phyloP scores from a whole-genome alignment of 768 basidiomycete species.

The Suillus weaverae region DNA sequence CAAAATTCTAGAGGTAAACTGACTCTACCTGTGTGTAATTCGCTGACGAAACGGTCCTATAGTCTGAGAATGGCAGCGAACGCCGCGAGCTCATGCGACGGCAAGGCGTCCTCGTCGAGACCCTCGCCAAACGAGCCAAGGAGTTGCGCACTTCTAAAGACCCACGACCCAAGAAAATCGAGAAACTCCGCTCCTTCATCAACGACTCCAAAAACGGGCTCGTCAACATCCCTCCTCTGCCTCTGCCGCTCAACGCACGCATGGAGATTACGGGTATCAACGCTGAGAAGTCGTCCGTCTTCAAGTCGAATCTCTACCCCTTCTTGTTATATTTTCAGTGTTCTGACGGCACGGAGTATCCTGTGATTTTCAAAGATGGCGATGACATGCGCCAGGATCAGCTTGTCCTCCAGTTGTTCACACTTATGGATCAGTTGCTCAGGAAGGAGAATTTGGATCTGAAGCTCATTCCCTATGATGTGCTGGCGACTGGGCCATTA shows the following conservation, averaged over 20 bases:
- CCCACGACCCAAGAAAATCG: conserved; percentile 94
- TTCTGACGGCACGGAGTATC: conserved; percentile 81
- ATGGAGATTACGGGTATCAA: conserved; percentile 84
- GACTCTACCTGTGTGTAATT: neutral
- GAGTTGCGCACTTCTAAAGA: conserved; percentile 91
- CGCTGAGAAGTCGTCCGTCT: conserved; percentile 90
- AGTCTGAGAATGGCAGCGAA: conserved; percentile 76
- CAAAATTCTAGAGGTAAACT: conserved; percentile 75
- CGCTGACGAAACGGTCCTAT: conserved; percentile 4
- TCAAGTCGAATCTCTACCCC: conserved; percentile 96
- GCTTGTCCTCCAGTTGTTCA: conserved; percentile 96
- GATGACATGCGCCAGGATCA: conserved; percentile 99
- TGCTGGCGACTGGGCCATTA: conserved; percentile 85
- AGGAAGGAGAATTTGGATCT: conserved; percentile 95
- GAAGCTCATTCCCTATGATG: conserved; percentile 87
- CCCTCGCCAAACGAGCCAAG: conserved; percentile 80
- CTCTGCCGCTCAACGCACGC: conserved; percentile 89
- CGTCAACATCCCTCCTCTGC: conserved; percentile 74
- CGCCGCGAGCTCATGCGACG: conserved; percentile 87
- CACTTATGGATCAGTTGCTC: conserved; percentile 92
- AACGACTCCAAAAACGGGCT: conserved; percentile 85
- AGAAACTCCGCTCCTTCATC: conserved; percentile 84
- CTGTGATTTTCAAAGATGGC: conserved; percentile 98
- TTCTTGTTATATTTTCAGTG: conserved; percentile 89
- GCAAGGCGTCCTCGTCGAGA: conserved; percentile 87